Percentiles rank a stretch among this genome's conserved stretches.
These are phyloP conservation scores for Coniferiporia weirii DNA, from an alignment of 1,284 basidiomycete species.

Conservation along the genomic window DNA sequence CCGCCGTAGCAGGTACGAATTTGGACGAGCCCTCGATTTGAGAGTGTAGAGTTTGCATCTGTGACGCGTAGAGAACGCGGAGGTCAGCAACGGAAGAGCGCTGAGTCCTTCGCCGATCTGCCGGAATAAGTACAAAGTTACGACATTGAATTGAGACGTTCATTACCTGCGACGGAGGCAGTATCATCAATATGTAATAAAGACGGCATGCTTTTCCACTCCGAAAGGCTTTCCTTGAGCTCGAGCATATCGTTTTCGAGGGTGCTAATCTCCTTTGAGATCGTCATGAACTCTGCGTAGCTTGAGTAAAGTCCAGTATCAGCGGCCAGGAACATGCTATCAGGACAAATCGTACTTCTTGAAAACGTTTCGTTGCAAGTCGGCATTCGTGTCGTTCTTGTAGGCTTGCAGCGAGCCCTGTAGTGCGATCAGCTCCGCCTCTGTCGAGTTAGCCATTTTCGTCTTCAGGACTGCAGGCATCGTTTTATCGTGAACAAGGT, in stretches of 20 bases:
- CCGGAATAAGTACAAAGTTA: background rate
- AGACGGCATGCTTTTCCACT: slow-evolving; percentile 95
- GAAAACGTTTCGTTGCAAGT: slow-evolving; percentile 81
- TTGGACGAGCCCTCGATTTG: slow-evolving; percentile 96
- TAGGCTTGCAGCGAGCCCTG: slow-evolving; percentile 64
- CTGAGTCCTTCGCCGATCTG: slow-evolving; percentile 58
- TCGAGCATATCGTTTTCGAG: slow-evolving; percentile 98
- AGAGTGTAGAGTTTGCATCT: slow-evolving; percentile 88
- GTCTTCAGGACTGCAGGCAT: slow-evolving; percentile 54
- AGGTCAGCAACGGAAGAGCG: slow-evolving; percentile 92
- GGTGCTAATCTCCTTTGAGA: slow-evolving; percentile 95
- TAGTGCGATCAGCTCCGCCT: slow-evolving; percentile 67
- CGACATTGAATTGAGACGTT: slow-evolving; percentile 20
- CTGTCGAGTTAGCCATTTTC: slow-evolving; percentile 76
- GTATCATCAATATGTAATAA: slow-evolving; percentile 84
- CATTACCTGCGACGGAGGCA: slow-evolving; percentile 45
- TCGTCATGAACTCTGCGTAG: slow-evolving; percentile 93
- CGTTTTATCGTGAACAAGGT: background rate
- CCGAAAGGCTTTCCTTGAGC: slow-evolving; percentile 87
- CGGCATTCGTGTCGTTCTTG: slow-evolving; percentile 61
- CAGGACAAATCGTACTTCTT: slow-evolving; percentile 63
- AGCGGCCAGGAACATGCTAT: background rate
- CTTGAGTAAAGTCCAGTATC: slow-evolving; percentile 34
- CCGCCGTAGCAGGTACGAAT: slow-evolving; percentile 85
- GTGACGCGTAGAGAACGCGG: slow-evolving; percentile 88